Evolutionary conservation across 768 basidiomycete genomes (phyloP), one percentile per base, ranked within the genome.

Genomic region (Phlebiopsis gigantea): DNA sequence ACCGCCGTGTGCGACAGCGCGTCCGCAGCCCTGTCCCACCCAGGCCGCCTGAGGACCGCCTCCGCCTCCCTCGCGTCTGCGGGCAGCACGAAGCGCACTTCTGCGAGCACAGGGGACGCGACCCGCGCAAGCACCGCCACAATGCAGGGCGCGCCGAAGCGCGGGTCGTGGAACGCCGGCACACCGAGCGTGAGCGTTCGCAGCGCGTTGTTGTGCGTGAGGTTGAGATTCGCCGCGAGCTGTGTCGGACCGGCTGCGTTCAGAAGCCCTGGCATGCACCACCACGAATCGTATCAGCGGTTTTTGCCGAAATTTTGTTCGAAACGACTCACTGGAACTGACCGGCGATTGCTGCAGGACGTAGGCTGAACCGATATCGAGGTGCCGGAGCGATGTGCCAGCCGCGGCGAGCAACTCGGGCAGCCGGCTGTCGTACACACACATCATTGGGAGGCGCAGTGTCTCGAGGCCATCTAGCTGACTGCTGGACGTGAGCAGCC

Each of bases 301-400:
- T n/a, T n/a, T n/a, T n/a, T n/a, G n/a, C n/a, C n/a, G n/a, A n/a
- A n/a, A n/a, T 21, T 19, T n/a, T 24, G 29, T 21, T n/a, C n/a
- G n/a, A n/a, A n/a, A n/a, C n/a, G n/a, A 39, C 34, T 39, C 34
- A 39, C 34, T 17, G 17, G 12, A 39, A 17, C 8, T 39, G 34
- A 10, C 12, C 3, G 34, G 12, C 17, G 34, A 10, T 39, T 39
- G 34, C 17, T 45, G 41, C 25, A 25, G 41, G 8, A 12, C 12
- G 34, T 25, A 7, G 14, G 58, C 53, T 6, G 51, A 55, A 60
- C 68, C 58, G 60, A 57, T 43, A 51, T 61, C 58, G 25, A 39
- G 44, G 41, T 56, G 52, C 30, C 19, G 26, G n/a, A 57, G 29
- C 12, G 46, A 43, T 26, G 52, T 44, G 8, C 48, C 41, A 12